Base-by-base conservation (phyloP, 2,329 filamentous ascomycete genomes). In the Fusarium pseudocircinatum region DNA sequence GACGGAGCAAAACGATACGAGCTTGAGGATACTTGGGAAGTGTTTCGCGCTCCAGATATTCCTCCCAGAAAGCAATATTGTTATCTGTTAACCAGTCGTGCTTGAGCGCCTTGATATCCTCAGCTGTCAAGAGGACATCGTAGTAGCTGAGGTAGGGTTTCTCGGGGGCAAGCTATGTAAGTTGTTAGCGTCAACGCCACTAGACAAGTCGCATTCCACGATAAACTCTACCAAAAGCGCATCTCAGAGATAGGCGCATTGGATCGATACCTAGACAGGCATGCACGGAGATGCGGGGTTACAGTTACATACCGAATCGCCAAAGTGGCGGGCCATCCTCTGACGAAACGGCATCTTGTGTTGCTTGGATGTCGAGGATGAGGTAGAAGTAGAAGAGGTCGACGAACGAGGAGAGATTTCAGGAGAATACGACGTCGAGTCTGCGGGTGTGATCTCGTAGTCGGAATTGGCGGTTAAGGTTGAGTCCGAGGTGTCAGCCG, bases 31-130 rank as follows among this genome's bases (percentile, higher is more conserved):
- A 97, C 76, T 91, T 89, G 36, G 87, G 86, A 34, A 99, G 91
- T 69, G 94, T 91, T 85, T 98, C 96, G 70, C 91, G 94, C 83
- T 99, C 96, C 74, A 99, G 91, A 81, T 91, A 97, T 88, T 98
- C 96, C 88, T 98, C 94, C 96, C 96, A 99, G 81, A 99, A 98
- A 57, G 94, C 92, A 75, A 99, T 98, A 77, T 95, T 95, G 85
- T 97, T 98, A 82, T 99, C 96, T 47, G 96, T 98, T 59, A 99
- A 87, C 96, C 96, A 99, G 86, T 98, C 96, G 82, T 93, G 88
- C 83, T 93, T 94, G 66, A 99, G 89, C 22, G 93, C 92, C 81
- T 95, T 93, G 75, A 98, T 90, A 82, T 99, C 96, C 81, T 96
- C 94, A 80, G 92, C 90, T 57, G 94, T 97, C 76, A 98, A 74